Base-by-base conservation (phyloP, 2,329 filamentous ascomycete species). In the Diaporthe batatas region DNA sequence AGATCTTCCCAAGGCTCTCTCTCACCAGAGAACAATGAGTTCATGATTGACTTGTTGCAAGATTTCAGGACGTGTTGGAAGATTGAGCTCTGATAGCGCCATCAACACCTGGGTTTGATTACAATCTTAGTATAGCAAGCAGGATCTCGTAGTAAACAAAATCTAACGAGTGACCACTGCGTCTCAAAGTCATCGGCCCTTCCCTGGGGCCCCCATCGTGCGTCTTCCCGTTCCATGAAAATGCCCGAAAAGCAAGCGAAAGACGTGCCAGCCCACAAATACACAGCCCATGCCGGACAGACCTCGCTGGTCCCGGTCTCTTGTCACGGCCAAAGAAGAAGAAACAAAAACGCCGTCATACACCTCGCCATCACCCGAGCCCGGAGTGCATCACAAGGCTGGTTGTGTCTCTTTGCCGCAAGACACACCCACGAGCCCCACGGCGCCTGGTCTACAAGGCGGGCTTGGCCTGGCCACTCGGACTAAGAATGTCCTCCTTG, bases 401-500 rank as follows among this genome's bases (percentile, higher is more conserved):
- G 25, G 59, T 32, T 29, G 36, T 39, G 14, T n/a, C 29, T 25
- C 39, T 39, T 25, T 5, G 16, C 36, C 47, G n/a, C 47, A 36
- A 3, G 51, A 53, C 12, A 65, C 29, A 64, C 34, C 10, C 25
- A 49, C 39, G 11, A 11, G 21, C 39, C n/a, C 14, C 51, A 39
- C 18, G 18, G 36, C 21, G 34, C 21, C 16, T 57, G 34, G 14
- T 21, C 64, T 23, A 72, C 51, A 70, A 71, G 73, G 79, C 77
- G 71, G 79, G 72, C 51, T 78, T 78, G 44, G 51, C 71, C 73
- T 77, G 79, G 74, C 75, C 76, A 39, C 12, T 47, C 29, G 68
- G 68, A 68, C 77, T 76, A 74, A 81, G 77, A 11, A 86, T 79
- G 77, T 90, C 87, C 29, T 90, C 87, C n/a, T 88, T 80, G 71